phyloP scores from a whole-genome alignment of 371 early-diverging fungal species.

The Syncephalastrum sp. region DNA sequence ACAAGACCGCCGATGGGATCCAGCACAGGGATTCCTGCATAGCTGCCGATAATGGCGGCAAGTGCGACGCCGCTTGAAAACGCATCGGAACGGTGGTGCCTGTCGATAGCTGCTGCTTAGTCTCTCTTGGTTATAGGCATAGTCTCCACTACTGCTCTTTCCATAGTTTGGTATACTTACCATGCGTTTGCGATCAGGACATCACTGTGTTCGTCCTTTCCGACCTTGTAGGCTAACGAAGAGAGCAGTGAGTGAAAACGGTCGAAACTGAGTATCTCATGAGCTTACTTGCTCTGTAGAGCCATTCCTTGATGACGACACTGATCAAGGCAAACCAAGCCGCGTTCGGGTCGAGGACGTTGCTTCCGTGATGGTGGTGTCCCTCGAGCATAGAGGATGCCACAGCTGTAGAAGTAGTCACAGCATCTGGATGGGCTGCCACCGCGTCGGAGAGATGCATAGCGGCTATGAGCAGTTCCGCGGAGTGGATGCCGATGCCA shows the following conservation, averaged over 20 bases:
- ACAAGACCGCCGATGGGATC: conserved; percentile 68
- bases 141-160: not conserved
- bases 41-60: conserved; percentile 60
- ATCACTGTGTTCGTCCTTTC: conserved; percentile 54
- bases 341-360: conserved; percentile 62
- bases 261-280: not conserved
- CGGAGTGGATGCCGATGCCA: conserved; percentile 67
- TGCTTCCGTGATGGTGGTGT: conserved; percentile 6
- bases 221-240: conserved; percentile 61
- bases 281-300: conserved; percentile 59
- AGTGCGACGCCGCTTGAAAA: conserved; percentile 65
- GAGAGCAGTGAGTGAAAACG: not conserved
- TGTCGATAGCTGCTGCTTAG: conserved; percentile 1
- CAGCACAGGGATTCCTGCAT: conserved; percentile 62
- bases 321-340: conserved; percentile 72
- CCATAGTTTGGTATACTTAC: conserved; percentile 14
- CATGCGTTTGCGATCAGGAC: conserved; percentile 76
- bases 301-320: conserved; percentile 62
- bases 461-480: conserved; percentile 47
- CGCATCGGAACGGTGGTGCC: conserved; percentile 76
- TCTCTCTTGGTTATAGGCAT: not conserved
- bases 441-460: conserved; percentile 20
- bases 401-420: conserved; percentile 8
- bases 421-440: conserved; percentile 17
- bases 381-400: not conserved